phyloP scores from a whole-genome alignment of 163 green algal species.

The Smithsoniella earleae region DNA sequence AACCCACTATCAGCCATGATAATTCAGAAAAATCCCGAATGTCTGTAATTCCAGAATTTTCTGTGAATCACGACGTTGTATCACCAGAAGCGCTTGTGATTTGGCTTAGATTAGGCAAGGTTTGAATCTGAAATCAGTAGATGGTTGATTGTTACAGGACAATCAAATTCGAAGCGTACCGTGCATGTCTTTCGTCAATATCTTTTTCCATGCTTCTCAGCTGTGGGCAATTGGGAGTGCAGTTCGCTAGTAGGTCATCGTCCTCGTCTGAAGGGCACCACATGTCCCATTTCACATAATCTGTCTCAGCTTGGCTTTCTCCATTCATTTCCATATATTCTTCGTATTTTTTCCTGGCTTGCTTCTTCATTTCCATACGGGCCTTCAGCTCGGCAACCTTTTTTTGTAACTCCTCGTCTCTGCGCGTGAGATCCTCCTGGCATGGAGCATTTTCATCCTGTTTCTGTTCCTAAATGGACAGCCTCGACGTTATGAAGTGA shows the following conservation, averaged over 20 bases:
- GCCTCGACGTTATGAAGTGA: not conserved
- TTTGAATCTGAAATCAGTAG: no score
- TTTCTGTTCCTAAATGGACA: constrained; percentile 12
- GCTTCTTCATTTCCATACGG: constrained; percentile 44
- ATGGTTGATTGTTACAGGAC: no score
- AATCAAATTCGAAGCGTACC: not conserved
- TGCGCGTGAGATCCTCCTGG: constrained; percentile 24
- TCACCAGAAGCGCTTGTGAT: no score
- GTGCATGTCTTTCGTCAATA: constrained; percentile 59
- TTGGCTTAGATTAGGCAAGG: no score
- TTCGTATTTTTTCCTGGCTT: constrained; percentile 42
- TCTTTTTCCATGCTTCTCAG: constrained; percentile 70
- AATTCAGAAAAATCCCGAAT: no score
- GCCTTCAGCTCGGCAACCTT: constrained; percentile 55
- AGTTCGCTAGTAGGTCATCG: constrained; percentile 59
- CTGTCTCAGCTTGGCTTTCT: constrained; percentile 40
- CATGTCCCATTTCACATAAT: constrained; percentile 73
- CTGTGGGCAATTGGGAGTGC: constrained; percentile 47
- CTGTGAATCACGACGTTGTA: no score
- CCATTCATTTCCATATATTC: constrained; percentile 38
- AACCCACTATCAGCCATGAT: no score
- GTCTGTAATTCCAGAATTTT: no score
- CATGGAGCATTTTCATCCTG: constrained; percentile 26
- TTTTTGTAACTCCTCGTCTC: not conserved
- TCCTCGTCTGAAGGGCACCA: constrained; percentile 74